Conservation (phyloP, 108 stramenopile species). For the Stephanodiscus minutulus region DNA sequence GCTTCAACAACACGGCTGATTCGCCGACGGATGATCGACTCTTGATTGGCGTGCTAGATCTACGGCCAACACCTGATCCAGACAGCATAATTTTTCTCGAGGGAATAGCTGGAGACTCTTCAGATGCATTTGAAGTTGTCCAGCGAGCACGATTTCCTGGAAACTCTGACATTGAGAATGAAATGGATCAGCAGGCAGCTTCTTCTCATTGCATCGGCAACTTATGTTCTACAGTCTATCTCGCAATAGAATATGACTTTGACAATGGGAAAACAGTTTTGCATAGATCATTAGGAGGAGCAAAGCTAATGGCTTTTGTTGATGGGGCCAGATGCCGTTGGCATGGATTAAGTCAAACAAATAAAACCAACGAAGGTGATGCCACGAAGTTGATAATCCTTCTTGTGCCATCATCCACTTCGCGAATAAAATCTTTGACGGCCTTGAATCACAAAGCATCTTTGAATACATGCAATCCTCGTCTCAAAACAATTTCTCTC, state of each 20-base stretch:
- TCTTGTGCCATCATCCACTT: conserved; percentile 20
- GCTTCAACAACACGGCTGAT: background rate
- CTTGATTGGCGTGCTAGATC: conserved; percentile 21
- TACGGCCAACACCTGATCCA: conserved; percentile 15
- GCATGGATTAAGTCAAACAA: conserved; percentile 1
- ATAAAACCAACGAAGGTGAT: background rate
- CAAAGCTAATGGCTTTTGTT: conserved; percentile 27
- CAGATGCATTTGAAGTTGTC: conserved; percentile 4
- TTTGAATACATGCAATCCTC: background rate
- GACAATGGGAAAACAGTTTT: conserved; percentile 36
- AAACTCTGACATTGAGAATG: conserved; percentile 3
- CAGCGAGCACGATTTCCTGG: conserved; percentile 5
- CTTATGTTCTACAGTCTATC: conserved; percentile 26
- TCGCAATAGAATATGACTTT: conserved; percentile 33
- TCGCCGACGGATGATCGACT: background rate
- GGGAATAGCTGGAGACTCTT: background rate
- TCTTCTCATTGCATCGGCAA: conserved; percentile 24
- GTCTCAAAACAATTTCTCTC: background rate
- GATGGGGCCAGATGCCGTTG: conserved; percentile 28
- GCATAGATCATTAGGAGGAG: conserved; percentile 35
- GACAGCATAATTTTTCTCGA: conserved; percentile 17
- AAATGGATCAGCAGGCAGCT: conserved; percentile 23
- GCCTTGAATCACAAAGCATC: background rate
- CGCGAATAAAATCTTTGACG: background rate
- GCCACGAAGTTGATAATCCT: conserved; percentile 24